Base-by-base conservation (phyloP, 257 asterid species). In the Plantago elongata region DNA sequence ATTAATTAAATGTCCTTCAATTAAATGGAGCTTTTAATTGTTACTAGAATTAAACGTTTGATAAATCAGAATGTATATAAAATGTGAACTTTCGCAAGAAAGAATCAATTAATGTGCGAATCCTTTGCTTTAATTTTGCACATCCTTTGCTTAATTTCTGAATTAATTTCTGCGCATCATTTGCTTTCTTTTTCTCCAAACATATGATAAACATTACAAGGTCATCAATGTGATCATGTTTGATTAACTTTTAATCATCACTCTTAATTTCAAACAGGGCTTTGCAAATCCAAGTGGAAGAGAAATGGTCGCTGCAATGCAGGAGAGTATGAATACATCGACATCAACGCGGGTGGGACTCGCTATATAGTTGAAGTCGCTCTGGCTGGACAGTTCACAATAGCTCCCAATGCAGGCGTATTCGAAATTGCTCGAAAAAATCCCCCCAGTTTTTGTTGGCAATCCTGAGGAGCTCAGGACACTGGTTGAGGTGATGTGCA, bases 231-330 rank as follows among this genome's bases (percentile, higher is more conserved):
- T 34, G 40, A 34, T 22, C 13, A 22, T 60, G 14, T 8, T 56
- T 48, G 64, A 30, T 60, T 11, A 29, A 29, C 51, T 11, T 13
- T 13, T 46, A 37, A 15, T 42, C 3, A 22, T 22, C 1, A 22
- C 2, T 22, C 27, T 22, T 22, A 22, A 22, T 22, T 22, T 22
- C 27, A 22, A 30, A n/a, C 62, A 91, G 98, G 97, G 22, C 78
- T 88, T 0, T 91, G 98, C 93, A 91, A 91, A 70, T 75, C 89
- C 1, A 84, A 80, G 69, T 88, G 97, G 98, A 95, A 79, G 54
- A 88, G 83, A 51, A 51, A 11, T 11, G 88, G 79, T 2, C 34
- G 70, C 14, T 49, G 18, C 29, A 81, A 85, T 0, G 46, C 89
- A 1, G 97, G 97, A 11, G 74, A 68, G 4, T 81, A 88, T 70